A percentile compares a stretch with the other conserved stretches of the same genome.
Conservation (phyloP, 2,329 filamentous ascomycete species). For the Didymella arachidicola region DNA sequence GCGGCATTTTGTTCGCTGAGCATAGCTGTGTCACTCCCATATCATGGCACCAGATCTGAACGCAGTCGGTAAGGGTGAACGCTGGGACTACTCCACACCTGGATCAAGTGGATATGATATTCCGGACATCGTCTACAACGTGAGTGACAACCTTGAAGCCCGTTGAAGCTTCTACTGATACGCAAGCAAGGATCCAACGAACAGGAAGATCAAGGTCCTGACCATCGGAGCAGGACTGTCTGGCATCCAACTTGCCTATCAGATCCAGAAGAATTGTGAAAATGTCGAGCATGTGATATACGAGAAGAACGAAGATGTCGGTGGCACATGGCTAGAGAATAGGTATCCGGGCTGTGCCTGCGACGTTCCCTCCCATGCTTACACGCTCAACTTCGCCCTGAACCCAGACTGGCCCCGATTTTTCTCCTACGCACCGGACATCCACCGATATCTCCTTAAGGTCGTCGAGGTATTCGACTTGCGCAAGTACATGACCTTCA, state of each 20-base stretch:
- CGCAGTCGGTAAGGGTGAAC: constrained; percentile 43
- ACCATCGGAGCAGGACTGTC: constrained; percentile 59
- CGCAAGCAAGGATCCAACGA: constrained; percentile 21
- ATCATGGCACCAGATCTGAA: constrained; percentile 56
- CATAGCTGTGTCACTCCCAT: not conserved
- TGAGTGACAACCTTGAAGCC: constrained; percentile 1
- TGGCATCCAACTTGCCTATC: constrained; percentile 58
- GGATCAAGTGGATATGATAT: constrained; percentile 54
- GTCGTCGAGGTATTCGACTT: constrained; percentile 59
- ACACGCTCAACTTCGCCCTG: constrained; percentile 55
- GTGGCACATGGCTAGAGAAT: constrained; percentile 58
- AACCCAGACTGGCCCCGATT: constrained; percentile 59
- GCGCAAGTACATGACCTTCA: constrained; percentile 62
- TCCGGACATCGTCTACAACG: constrained; percentile 51
- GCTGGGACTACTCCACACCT: constrained; percentile 55
- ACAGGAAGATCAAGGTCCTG: constrained; percentile 54
- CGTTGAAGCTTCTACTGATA: not conserved
- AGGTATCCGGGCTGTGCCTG: constrained; percentile 54
- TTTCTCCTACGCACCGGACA: constrained; percentile 57
- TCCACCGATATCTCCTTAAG: constrained; percentile 59
- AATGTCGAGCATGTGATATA: constrained; percentile 59
- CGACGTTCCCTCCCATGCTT: constrained; percentile 57
- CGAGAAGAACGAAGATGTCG: constrained; percentile 57
- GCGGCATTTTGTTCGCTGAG: no score
- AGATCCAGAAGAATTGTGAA: constrained; percentile 54